Evolutionary conservation across 2,329 filamentous ascomycete species (phyloP).

Genomic region (Aspergillus candidus): DNA sequence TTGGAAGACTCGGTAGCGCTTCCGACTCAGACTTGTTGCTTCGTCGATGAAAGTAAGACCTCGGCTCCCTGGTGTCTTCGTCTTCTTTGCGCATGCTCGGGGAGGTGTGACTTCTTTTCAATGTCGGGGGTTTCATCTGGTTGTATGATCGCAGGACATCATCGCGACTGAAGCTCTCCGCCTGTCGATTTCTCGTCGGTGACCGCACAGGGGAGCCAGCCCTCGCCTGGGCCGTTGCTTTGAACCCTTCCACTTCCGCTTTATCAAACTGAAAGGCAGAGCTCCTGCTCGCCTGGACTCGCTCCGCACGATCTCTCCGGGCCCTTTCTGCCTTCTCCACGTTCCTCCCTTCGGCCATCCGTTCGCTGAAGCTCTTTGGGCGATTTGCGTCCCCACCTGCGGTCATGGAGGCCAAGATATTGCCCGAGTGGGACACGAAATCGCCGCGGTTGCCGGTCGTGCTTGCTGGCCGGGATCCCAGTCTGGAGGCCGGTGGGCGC

Average conservation of each 20-base stretch:
- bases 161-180: conserved; percentile 56
- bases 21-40: conserved; percentile 20
- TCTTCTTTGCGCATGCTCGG: conserved; percentile 21
- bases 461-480: conserved; percentile 26
- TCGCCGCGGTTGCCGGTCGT: conserved; percentile 24
- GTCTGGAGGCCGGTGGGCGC: conserved; percentile 47
- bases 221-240: conserved; percentile 29
- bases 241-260: conserved; percentile 40
- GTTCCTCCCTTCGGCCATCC: conserved; percentile 63
- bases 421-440: conserved; percentile 18
- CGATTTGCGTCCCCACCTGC: conserved; percentile 21
- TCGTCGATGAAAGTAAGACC: conserved; percentile 18
- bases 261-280: conserved; percentile 40
- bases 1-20: conserved; percentile 9
- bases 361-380: conserved; percentile 71
- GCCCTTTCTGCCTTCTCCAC: conserved; percentile 35
- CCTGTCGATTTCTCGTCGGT: conserved; percentile 44
- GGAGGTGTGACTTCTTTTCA: conserved; percentile 33
- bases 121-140: conserved; percentile 19
- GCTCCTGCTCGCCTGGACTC: conserved; percentile 35
- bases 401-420: conserved; percentile 19
- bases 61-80: conserved; percentile 10
- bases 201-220: conserved; percentile 30
- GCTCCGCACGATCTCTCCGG: conserved; percentile 32
- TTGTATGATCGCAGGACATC: conserved; percentile 47